These are phyloP conservation scores for Akanthomyces muscarius DNA, from an alignment of 2,329 filamentous ascomycete genomes.

Conservation along the genomic window DNA sequence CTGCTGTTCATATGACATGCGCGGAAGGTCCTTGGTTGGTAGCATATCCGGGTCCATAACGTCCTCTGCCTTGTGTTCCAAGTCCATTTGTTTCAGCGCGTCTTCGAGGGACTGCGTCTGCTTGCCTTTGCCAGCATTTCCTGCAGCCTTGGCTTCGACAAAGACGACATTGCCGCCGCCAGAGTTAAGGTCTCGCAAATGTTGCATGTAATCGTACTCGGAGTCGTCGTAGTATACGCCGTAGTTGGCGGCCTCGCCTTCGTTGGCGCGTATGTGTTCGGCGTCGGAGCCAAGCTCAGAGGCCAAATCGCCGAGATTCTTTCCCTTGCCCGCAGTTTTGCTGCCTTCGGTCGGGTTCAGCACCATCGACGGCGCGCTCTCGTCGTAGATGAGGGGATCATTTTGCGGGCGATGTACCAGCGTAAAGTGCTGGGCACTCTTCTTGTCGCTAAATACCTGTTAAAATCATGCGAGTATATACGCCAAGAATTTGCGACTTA, in stretches of 20 bases:
- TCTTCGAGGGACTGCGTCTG: slow-evolving; percentile 79
- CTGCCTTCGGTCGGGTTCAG: slow-evolving; percentile 62
- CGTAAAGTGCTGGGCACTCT: slow-evolving; percentile 85
- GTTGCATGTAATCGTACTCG: slow-evolving; percentile 99
- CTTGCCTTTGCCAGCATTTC: slow-evolving; percentile 58
- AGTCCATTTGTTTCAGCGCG: slow-evolving; percentile 62
- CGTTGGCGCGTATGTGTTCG: slow-evolving; percentile 71
- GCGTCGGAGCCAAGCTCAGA: slow-evolving; percentile 69
- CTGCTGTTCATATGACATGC: slow-evolving; percentile 82
- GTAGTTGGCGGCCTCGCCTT: slow-evolving; percentile 92
- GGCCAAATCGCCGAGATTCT: slow-evolving; percentile 70
- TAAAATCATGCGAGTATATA: not conserved
- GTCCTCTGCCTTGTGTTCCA: slow-evolving; percentile 51
- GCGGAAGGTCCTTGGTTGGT: slow-evolving; percentile 73
- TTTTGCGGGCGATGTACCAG: slow-evolving; percentile 95
- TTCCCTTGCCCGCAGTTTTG: slow-evolving; percentile 43
- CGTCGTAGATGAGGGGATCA: slow-evolving; percentile 94
- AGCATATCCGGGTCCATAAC: slow-evolving; percentile 71
- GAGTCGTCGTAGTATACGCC: slow-evolving; percentile 94
- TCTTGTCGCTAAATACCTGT: slow-evolving; percentile 64
- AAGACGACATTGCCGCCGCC: slow-evolving; percentile 76
- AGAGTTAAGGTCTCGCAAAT: slow-evolving; percentile 80
- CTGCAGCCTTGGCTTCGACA: slow-evolving; percentile 65
- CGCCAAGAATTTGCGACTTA: slow-evolving; percentile 27
- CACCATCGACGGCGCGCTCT: slow-evolving; percentile 82